phyloP scores from a whole-genome alignment of 2,329 filamentous ascomycete species.

The Graphiopsis chlorocephala region DNA sequence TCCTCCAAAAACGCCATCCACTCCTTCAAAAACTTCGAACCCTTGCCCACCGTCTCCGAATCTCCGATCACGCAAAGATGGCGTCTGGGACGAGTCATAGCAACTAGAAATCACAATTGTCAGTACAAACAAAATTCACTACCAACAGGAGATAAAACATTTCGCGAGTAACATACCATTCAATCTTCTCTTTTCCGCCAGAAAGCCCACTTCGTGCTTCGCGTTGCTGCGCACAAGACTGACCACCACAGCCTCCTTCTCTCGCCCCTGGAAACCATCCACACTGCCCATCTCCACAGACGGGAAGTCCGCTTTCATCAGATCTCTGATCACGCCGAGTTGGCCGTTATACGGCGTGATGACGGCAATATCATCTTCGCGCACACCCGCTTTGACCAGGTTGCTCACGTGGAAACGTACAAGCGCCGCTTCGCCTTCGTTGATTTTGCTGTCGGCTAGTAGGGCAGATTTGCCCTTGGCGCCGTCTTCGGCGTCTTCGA shows the following conservation, averaged over 20 bases:
- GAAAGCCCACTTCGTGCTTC: slow-evolving; percentile 84
- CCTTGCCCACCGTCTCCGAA: slow-evolving; percentile 88
- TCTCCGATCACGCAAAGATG: slow-evolving; percentile 90
- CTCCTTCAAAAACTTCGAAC: slow-evolving; percentile 76
- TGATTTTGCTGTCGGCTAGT: slow-evolving; percentile 79
- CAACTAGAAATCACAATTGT: slow-evolving; percentile 56
- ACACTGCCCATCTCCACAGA: slow-evolving; percentile 94
- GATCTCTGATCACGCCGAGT: slow-evolving; percentile 70
- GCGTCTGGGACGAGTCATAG: slow-evolving; percentile 92
- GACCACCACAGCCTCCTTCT: slow-evolving; percentile 93
- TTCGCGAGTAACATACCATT: slow-evolving; percentile 66
- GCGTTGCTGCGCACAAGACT: slow-evolving; percentile 91
- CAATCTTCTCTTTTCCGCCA: slow-evolving; percentile 84
- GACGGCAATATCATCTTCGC: slow-evolving; percentile 81
- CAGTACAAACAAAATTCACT: background rate
- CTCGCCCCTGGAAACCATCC: slow-evolving; percentile 93
- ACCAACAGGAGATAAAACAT: background rate
- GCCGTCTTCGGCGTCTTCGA: slow-evolving; percentile 65
- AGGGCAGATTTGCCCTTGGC: slow-evolving; percentile 52
- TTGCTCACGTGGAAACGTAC: slow-evolving; percentile 73
- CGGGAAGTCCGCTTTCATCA: slow-evolving; percentile 76
- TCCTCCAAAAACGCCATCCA: slow-evolving; percentile 95
- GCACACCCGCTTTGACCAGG: slow-evolving; percentile 76
- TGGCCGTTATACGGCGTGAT: slow-evolving; percentile 97
- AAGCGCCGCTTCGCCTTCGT: slow-evolving; percentile 82